These are phyloP conservation scores for Daldinia childiae DNA, from an alignment of 495 filamentous ascomycete species.

Conservation along the genomic window DNA sequence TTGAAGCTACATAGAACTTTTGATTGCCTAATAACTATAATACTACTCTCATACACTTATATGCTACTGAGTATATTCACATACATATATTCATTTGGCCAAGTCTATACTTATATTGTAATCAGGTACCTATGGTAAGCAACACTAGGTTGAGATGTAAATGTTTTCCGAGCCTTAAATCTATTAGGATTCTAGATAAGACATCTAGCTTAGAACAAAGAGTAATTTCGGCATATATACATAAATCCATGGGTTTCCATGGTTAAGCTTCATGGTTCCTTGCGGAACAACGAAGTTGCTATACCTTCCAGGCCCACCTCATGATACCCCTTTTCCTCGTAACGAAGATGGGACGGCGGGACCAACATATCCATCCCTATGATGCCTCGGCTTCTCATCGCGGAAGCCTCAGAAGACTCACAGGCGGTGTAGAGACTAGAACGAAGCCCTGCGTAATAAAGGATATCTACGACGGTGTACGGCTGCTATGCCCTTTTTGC, in stretches of 20 bases:
- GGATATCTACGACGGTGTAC: neutral
- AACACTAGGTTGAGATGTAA: too few relatives aligned
- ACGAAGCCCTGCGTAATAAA: neutral
- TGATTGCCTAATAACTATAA: neutral
- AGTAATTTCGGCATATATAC: too few relatives aligned
- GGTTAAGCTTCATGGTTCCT: too few relatives aligned
- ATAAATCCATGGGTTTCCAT: too few relatives aligned
- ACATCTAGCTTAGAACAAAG: too few relatives aligned
- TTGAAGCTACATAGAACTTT: neutral
- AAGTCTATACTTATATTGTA: too few relatives aligned
- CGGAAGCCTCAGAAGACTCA: neutral
- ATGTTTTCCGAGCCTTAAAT: too few relatives aligned
- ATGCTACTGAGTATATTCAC: neutral
- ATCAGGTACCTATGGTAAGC: too few relatives aligned
- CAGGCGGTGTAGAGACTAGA: neutral
- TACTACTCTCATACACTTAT: neutral
- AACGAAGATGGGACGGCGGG: neutral
- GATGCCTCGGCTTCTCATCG: neutral
- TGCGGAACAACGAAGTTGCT: too few relatives aligned
- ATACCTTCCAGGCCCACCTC: too few relatives aligned
- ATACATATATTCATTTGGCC: neutral
- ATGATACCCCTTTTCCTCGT: neutral
- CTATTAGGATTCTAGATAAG: too few relatives aligned
- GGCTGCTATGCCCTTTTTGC: neutral
- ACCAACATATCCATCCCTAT: neutral